These are phyloP conservation scores for Penicillium cataractarum DNA, from an alignment of 495 filamentous ascomycete species.

Conservation along the genomic window DNA sequence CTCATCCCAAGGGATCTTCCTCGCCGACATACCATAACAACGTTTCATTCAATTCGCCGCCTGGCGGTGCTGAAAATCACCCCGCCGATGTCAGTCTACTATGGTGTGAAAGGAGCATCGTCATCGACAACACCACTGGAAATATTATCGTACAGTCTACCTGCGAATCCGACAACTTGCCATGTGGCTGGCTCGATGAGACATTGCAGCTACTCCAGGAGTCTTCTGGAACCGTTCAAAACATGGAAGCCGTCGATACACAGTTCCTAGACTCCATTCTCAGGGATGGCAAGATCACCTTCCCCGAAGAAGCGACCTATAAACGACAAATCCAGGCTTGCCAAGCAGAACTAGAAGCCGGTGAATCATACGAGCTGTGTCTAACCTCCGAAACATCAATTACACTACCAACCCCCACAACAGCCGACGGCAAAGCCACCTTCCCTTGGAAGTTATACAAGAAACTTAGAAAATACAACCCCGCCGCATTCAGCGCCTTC, in stretches of 20 bases:
- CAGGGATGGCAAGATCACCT: conserved; percentile 30
- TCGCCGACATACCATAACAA: not conserved
- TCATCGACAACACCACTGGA: conserved; percentile 71
- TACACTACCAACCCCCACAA: conserved; percentile 38
- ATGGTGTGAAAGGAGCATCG: conserved; percentile 78
- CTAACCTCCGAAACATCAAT: conserved; percentile 76
- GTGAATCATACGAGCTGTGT: conserved; percentile 93
- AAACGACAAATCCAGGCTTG: conserved; percentile 66
- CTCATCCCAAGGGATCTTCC: conserved; percentile 34
- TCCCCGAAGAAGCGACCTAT: conserved; percentile 61
- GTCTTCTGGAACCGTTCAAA: not conserved
- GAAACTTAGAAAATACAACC: conserved; percentile 69
- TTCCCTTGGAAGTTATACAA: conserved; percentile 73
- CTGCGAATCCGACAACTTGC: conserved; percentile 39
- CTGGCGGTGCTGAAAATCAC: conserved; percentile 35
- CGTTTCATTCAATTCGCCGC: not conserved
- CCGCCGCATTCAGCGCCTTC: conserved; percentile 86
- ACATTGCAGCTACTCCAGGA: conserved; percentile 30
- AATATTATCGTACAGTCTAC: conserved; percentile 67
- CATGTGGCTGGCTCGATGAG: conserved; percentile 44
- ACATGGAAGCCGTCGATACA: conserved; percentile 18
- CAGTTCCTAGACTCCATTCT: conserved; percentile 40
- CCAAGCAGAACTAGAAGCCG: conserved; percentile 70
- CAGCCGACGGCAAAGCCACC: conserved; percentile 21
- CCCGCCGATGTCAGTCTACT: conserved; percentile 75